These are phyloP conservation scores for Takashimella tepidaria DNA, from an alignment of 1,284 basidiomycete genomes.

Conservation along the genomic window DNA sequence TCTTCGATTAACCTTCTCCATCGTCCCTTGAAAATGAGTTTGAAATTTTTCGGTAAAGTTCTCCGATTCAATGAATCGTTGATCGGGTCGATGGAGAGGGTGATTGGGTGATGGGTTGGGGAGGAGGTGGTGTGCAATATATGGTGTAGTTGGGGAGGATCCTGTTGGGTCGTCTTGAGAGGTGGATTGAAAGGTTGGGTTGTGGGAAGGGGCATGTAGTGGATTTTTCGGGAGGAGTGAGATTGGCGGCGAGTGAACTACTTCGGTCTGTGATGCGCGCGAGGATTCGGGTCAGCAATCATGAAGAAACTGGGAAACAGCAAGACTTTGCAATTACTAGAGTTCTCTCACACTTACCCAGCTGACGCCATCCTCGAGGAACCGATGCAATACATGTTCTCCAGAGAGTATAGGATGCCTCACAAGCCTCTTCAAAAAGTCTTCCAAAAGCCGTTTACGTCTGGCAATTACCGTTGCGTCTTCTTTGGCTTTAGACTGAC, in stretches of 20 bases:
- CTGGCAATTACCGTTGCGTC: conserved; percentile 87
- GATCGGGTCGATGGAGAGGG: conserved; percentile 79
- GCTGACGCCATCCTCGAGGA: conserved; percentile 89
- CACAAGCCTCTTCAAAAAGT: conserved; percentile 84
- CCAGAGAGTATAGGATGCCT: conserved; percentile 89
- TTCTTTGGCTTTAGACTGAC: conserved; percentile 90
- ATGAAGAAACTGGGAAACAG: too few species aligned
- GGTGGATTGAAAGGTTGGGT: conserved; percentile 60
- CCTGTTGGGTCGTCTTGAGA: conserved; percentile 29
- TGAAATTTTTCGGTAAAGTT: conserved; percentile 95
- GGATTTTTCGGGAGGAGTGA: conserved; percentile 90
- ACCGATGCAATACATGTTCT: conserved; percentile 90
- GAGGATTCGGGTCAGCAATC: conserved; percentile 2
- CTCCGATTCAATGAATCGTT: conserved; percentile 93
- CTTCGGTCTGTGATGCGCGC: conserved; percentile 64
- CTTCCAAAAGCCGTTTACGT: conserved; percentile 89
- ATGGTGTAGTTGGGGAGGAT: conserved; percentile 27
- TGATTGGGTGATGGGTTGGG: conserved; percentile 84
- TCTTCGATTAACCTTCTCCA: conserved; percentile 93
- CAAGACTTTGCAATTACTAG: too few species aligned
- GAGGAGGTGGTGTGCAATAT: conserved; percentile 53
- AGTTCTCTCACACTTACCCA: too few species aligned
- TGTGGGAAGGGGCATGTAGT: conserved; percentile 88
- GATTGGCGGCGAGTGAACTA: conserved; percentile 84
- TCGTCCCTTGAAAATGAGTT: conserved; percentile 77